A percentile compares a stretch with the other conserved stretches of the same genome.
phyloP scores from a whole-genome alignment of 768 basidiomycete genomes.

The Leccinum ochraceum region DNA sequence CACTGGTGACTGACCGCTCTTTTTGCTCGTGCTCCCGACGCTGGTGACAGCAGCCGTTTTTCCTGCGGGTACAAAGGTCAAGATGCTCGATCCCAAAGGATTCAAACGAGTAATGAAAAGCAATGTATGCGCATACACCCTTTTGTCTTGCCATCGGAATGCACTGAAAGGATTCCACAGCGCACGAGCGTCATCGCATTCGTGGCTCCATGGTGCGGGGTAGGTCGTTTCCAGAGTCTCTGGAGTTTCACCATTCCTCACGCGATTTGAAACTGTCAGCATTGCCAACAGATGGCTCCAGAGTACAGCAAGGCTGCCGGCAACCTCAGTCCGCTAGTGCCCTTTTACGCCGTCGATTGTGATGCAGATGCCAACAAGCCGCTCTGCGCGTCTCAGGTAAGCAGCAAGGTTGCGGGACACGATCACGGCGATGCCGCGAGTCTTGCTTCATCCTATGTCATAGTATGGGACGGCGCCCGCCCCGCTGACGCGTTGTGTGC shows the following conservation, averaged over 20 bases:
- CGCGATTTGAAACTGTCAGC: constrained; percentile 34
- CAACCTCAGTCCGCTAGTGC: constrained; percentile 78
- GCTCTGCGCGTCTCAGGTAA: constrained; percentile 77
- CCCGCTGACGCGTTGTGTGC: background rate
- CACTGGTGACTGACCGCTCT: constrained; percentile 13
- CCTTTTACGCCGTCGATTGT: constrained; percentile 92
- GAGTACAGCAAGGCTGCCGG: constrained; percentile 83
- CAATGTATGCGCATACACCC: constrained; percentile 53
- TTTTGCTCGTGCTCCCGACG: constrained; percentile 32
- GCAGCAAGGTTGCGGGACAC: background rate
- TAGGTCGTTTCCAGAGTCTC: constrained; percentile 37
- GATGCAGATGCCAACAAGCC: constrained; percentile 79
- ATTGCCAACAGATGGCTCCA: constrained; percentile 84
- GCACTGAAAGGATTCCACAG: constrained; percentile 37
- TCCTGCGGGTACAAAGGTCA: constrained; percentile 59
- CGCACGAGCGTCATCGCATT: constrained; percentile 82
- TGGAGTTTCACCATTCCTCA: background rate
- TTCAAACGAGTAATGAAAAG: constrained; percentile 74
- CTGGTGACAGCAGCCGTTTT: constrained; percentile 49
- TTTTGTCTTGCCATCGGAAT: background rate
- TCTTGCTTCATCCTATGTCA: too few relatives aligned
- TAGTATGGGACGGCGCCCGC: background rate
- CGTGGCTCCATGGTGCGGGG: constrained; percentile 90
- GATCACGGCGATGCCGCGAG: background rate
- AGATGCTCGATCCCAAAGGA: constrained; percentile 67